These are phyloP conservation scores for Scleroderma citrinum DNA, from an alignment of 768 basidiomycete species.

Conservation along the genomic window DNA sequence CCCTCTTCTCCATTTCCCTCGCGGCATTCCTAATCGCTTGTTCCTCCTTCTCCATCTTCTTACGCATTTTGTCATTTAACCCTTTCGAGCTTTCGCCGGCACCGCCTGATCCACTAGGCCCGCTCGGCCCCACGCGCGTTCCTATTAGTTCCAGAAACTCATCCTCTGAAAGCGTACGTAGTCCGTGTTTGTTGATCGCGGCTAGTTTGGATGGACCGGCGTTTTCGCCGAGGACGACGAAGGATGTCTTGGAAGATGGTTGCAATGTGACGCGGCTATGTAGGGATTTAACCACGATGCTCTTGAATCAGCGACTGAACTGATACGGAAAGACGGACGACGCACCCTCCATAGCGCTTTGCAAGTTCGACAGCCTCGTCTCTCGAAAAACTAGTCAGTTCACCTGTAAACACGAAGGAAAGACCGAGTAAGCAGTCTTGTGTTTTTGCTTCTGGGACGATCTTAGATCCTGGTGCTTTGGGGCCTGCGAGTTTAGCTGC, in stretches of 20 bases:
- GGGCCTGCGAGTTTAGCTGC: constrained; percentile 62
- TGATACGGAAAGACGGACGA: background rate
- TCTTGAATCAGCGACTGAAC: too few relatives aligned
- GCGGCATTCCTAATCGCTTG: constrained; percentile 68
- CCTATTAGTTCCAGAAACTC: constrained; percentile 80
- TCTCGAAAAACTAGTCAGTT: constrained; percentile 78
- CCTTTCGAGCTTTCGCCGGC: constrained; percentile 24
- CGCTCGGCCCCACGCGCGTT: constrained; percentile 51
- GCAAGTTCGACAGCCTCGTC: constrained; percentile 85
- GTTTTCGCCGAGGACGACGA: constrained; percentile 80
- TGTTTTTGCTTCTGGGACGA: constrained; percentile 61
- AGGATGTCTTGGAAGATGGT: constrained; percentile 87
- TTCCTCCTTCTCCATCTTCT: constrained; percentile 78
- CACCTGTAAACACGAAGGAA: constrained; percentile 94
- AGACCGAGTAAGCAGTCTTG: constrained; percentile 83
- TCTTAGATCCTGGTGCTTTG: constrained; percentile 49
- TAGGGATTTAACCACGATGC: too few relatives aligned
- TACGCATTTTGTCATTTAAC: constrained; percentile 73
- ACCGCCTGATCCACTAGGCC: background rate
- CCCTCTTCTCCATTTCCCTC: constrained; percentile 71
- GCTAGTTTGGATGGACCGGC: constrained; percentile 88
- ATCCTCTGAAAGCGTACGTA: constrained; percentile 80
- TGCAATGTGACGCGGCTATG: constrained; percentile 77
- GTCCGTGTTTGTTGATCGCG: constrained; percentile 73
- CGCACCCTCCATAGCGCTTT: constrained; percentile 90